Evolutionary conservation across 2,329 filamentous ascomycete genomes (phyloP), one percentile per base, ranked within the genome.

Genomic region (Verticillium nubilum): DNA sequence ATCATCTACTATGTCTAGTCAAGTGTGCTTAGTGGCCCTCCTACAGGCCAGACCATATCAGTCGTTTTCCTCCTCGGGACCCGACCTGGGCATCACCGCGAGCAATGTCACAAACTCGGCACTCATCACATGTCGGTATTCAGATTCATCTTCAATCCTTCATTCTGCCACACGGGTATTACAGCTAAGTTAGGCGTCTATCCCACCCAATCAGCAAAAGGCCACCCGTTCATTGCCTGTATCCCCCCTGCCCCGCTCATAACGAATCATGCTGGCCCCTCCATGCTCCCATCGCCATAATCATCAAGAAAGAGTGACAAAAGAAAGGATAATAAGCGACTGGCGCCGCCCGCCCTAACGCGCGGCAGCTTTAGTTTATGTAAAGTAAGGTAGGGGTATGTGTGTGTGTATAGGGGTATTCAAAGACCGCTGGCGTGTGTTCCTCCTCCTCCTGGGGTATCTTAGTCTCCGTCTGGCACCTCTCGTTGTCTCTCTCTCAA

Each of bases 401-500:
- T 31, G 29, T 31, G 29, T 31, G 29, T 31, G 29, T 31, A 13
- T 4, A 31, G 13, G 25, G 27, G 52, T 53, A 29, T 29, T 28
- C 25, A 27, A 52, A 17, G 25, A 28, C 52, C 52, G 52, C 27
- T 31, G 29, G 29, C 13, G 29, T 10, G 12, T n/a, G 17, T 23
- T 53, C n/a, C 52, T 53, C 52, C 52, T 53, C 52, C 25, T 53
- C 52, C 52, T 27, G 52, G 52, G 25, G 27, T 25, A 58, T 52
- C 52, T 33, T 54, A 54, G 13, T 53, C 52, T 53, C 52, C 9
- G 15, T 27, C 25, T 54, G 47, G 59, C 57, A 53, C 59, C 59
- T 35, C 52, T 42, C 52, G 58, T 33, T 35, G 35, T 54, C 59
- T 61, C 31, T n/a, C 19, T 58, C 15, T 13, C 33, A 13, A 10